Percentiles rank a stretch among this genome's conserved stretches.
Evolutionary conservation across 1,139 yeast genomes (phyloP).

Genomic region (Yamadazyma epiphylla): DNA sequence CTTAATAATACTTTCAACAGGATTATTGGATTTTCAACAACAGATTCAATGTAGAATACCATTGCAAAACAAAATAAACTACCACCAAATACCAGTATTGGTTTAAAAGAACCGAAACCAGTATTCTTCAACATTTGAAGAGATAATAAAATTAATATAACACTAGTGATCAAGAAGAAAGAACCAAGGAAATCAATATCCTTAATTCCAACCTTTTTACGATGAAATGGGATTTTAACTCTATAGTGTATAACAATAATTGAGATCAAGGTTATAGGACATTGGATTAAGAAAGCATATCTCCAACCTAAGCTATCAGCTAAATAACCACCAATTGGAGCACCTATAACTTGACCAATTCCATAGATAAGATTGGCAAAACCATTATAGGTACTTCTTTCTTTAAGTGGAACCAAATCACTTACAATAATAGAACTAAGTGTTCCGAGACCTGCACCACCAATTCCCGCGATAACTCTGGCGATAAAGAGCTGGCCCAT

Average conservation of each 20-base stretch:
- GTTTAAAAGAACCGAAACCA: neutral
- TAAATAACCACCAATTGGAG: slow-evolving; percentile 16
- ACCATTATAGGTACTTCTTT: slow-evolving; percentile 18
- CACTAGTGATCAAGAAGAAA: slow-evolving; percentile 3
- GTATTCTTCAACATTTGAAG: slow-evolving; percentile 1
- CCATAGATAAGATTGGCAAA: slow-evolving; percentile 15
- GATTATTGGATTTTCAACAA: slow-evolving; percentile 3
- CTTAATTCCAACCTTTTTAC: neutral
- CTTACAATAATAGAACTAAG: slow-evolving; percentile 18
- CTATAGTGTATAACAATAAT: slow-evolving; percentile 3
- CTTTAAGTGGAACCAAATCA: slow-evolving; percentile 18
- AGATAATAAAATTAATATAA: slow-evolving; percentile 2
- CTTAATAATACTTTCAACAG: slow-evolving; percentile 3
- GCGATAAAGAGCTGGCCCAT: slow-evolving; percentile 4
- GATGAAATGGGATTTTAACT: slow-evolving; percentile 2
- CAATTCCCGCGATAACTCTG: slow-evolving; percentile 16
- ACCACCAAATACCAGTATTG: neutral
- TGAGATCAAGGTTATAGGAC: slow-evolving; percentile 4
- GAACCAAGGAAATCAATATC: slow-evolving; percentile 6
- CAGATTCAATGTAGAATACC: slow-evolving; percentile 2
- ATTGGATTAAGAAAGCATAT: slow-evolving; percentile 16
- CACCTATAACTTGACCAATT: slow-evolving; percentile 15
- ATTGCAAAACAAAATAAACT: slow-evolving; percentile 1
- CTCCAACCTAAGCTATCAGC: slow-evolving; percentile 14
- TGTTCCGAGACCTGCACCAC: slow-evolving; percentile 19